phyloP scores from a whole-genome alignment of 805 yeast species.

The Lachancea mirantina region DNA sequence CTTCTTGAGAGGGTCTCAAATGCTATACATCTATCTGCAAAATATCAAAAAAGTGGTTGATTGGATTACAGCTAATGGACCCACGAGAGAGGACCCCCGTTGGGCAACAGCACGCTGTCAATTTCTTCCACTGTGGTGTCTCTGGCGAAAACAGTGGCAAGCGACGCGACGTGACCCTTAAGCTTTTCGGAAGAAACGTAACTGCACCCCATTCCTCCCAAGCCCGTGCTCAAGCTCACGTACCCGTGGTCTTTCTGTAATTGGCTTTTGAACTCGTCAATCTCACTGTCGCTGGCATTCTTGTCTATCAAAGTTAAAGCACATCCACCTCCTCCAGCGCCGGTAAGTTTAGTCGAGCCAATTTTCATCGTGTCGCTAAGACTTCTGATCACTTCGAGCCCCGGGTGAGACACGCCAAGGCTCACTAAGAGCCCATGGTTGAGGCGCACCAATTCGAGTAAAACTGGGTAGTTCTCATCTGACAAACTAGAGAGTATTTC shows the following conservation, averaged over 20 bases:
- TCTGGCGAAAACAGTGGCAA: slow-evolving; percentile 12
- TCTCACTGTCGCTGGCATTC: slow-evolving; percentile 34
- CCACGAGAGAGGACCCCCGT: slow-evolving; percentile 14
- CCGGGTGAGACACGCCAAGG: slow-evolving; percentile 88
- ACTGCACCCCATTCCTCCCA: slow-evolving; percentile 87
- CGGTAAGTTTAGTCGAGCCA: slow-evolving; percentile 91
- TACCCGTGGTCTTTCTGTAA: slow-evolving; percentile 43
- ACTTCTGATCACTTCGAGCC: slow-evolving; percentile 67
- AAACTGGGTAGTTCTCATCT: slow-evolving; percentile 24
- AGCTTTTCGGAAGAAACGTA: slow-evolving; percentile 17
- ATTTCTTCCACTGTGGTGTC: slow-evolving; percentile 10
- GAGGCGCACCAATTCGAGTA: slow-evolving; percentile 61
- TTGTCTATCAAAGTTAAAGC: slow-evolving; percentile 71
- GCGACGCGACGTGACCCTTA: slow-evolving; percentile 7
- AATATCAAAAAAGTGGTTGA: too few species aligned
- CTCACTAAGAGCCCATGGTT: slow-evolving; percentile 86
- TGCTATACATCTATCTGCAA: too few species aligned
- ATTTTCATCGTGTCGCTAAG: slow-evolving; percentile 55
- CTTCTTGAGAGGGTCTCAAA: too few species aligned
- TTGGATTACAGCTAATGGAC: slow-evolving; percentile 3
- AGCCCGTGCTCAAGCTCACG: slow-evolving; percentile 67
- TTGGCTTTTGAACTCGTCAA: slow-evolving; percentile 29
- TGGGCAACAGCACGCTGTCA: slow-evolving; percentile 15
- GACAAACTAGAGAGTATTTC: slow-evolving; percentile 37
- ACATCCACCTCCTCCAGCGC: slow-evolving; percentile 99